Percentiles rank a stretch among this genome's conserved stretches.
These are phyloP conservation scores for Scleroderma citrinum DNA, from an alignment of 768 basidiomycete genomes.

Conservation along the genomic window DNA sequence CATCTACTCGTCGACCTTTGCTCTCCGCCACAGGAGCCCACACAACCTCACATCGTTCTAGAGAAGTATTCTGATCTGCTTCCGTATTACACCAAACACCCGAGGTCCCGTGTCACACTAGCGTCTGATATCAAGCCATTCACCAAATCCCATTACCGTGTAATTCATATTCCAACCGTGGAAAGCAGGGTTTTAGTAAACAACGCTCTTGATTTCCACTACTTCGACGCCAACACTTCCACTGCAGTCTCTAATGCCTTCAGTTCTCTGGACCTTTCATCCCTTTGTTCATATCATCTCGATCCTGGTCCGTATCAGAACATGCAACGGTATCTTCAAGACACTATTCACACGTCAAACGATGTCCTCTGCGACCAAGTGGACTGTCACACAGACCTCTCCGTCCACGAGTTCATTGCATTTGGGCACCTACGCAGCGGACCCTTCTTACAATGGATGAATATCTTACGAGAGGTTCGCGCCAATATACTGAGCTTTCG, in stretches of 20 bases:
- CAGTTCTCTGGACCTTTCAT: conserved; percentile 12
- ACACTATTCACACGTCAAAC: conserved; percentile 38
- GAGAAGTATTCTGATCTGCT: conserved; percentile 8
- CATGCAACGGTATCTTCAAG: conserved; percentile 33
- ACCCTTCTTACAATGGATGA: too few species aligned
- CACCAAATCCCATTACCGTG: conserved; percentile 12
- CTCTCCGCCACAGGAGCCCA: background rate
- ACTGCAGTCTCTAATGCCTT: conserved; percentile 28
- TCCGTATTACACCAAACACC: conserved; percentile 10
- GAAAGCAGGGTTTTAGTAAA: too few species aligned
- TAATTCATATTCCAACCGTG: conserved; percentile 13
- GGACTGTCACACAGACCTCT: conserved; percentile 33
- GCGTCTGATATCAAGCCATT: conserved; percentile 21
- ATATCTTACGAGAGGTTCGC: too few species aligned
- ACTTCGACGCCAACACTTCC: too few species aligned
- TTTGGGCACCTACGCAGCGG: too few species aligned
- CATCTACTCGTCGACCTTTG: conserved; percentile 29
- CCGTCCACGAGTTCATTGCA: too few species aligned
- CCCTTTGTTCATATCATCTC: conserved; percentile 29
- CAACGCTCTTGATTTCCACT: too few species aligned
- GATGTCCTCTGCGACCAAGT: conserved; percentile 37
- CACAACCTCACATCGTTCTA: conserved; percentile 13
- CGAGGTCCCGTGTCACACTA: conserved; percentile 18
- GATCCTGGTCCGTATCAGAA: conserved; percentile 26
- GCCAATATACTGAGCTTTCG: too few species aligned